Base-by-base conservation (phyloP, 495 filamentous ascomycete species). In the Xylaria intraflava region DNA sequence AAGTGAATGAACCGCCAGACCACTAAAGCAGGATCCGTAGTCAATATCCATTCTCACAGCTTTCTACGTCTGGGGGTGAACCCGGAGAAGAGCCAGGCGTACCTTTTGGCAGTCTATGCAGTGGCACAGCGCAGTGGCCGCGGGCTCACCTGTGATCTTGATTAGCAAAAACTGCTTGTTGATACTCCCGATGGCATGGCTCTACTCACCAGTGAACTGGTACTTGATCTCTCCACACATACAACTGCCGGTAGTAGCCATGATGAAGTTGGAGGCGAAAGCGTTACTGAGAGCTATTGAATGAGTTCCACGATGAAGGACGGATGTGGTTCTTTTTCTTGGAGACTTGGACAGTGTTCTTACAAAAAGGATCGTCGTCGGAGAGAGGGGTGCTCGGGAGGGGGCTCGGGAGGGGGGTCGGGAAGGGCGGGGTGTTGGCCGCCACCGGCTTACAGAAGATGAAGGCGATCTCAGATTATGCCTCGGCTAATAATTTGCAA, bases 1-100 rank as follows among this genome's bases (percentile, higher is more conserved):
- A 70, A 16, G 75, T 77, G 60, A 68, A 78, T 17, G 72, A 69
- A 38, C 68, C 61, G 43, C 75, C 73, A 20, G 73, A 65, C 75
- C 75, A 78, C 67, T 74, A 12, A 1, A 1, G 23, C 12, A 17
- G 38, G n/a, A 27, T 5, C 55, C 42, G 36, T 14, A n/a, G 39
- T 33, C 20, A 43, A 20, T 27, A 26, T 41, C 35, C 9, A n/a
- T 2, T 36, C 46, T 49, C 24, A 41, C n/a, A 10, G 12, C 8
- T 17, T 23, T 39, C 26, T 17, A 5, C 36, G n/a, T 16, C 39
- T n/a, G 6, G 14, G 6, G n/a, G 22, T 3, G 9, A 67, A 73
- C 24, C 2, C 7, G 19, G 24, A 2, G 12, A 12, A 29, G 14
- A 33, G 8, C 31, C 3, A 14, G 11, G 27, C 11, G 4, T 39